A percentile compares a stretch with the other conserved stretches of the same genome.
Evolutionary conservation across 257 asterid genomes (phyloP).

Genomic region (Plantago elongata): DNA sequence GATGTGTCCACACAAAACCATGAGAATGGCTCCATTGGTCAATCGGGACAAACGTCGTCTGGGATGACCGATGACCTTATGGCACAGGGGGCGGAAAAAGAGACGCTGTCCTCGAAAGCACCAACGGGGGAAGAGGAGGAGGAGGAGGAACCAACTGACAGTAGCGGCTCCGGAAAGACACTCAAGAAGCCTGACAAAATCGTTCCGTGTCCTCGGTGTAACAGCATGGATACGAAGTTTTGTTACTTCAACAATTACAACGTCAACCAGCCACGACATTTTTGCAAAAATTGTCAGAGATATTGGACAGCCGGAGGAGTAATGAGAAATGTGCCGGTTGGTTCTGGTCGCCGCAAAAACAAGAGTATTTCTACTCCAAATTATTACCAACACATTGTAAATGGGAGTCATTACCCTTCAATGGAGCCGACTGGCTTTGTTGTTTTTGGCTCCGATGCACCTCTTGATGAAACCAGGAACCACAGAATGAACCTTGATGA

Average conservation of each 20-base stretch:
- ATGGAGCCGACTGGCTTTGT: constrained; percentile 37
- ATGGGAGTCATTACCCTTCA: constrained; percentile 32
- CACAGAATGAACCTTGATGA: constrained; percentile 20
- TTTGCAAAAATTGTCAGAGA: constrained; percentile 80
- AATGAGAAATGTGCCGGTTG: constrained; percentile 78
- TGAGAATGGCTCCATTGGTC: constrained; percentile 20
- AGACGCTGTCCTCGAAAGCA: constrained; percentile 19
- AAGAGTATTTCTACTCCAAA: constrained; percentile 30
- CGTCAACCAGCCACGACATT: constrained; percentile 78
- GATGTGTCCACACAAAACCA: constrained; percentile 21
- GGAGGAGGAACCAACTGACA: constrained; percentile 34
- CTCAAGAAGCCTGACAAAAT: constrained; percentile 69
- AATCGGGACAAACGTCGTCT: constrained; percentile 32
- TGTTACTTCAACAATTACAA: constrained; percentile 91
- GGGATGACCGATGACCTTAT: constrained; percentile 29
- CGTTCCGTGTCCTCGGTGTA: constrained; percentile 80
- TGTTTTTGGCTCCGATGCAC: constrained; percentile 36
- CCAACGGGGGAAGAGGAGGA: constrained; percentile 33
- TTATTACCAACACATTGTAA: constrained; percentile 30
- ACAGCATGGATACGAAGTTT: constrained; percentile 80
- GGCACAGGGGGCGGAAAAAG: constrained; percentile 23
- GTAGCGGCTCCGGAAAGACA: constrained; percentile 35
- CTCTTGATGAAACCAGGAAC: constrained; percentile 24
- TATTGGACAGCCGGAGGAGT: constrained; percentile 95
- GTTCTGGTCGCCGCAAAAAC: constrained; percentile 82